These are phyloP conservation scores for Cyclotella baltica DNA, from an alignment of 108 stramenopile species.

Conservation along the genomic window DNA sequence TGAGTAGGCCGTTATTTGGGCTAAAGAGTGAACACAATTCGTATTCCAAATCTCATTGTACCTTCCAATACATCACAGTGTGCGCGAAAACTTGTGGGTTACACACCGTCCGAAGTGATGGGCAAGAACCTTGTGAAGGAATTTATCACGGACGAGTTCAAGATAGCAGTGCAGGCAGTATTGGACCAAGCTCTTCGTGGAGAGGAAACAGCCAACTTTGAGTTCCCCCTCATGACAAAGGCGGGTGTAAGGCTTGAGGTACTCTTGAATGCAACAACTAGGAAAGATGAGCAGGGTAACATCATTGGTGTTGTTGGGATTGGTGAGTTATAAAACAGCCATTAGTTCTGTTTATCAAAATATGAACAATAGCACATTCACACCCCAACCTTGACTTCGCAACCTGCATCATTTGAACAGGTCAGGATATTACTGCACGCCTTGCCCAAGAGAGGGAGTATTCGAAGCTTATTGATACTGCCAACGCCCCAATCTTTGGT, in stretches of 20 bases:
- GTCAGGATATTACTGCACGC: conserved; percentile 60
- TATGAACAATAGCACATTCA: not conserved
- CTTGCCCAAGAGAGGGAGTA: conserved; percentile 51
- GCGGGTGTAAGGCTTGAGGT: conserved; percentile 48
- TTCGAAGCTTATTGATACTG: conserved; percentile 68
- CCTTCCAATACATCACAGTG: too few species aligned
- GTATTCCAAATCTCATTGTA: too few species aligned
- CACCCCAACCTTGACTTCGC: not conserved
- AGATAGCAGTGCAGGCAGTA: conserved; percentile 34
- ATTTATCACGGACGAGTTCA: conserved; percentile 41
- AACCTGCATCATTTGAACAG: too few species aligned
- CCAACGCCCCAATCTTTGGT: conserved; percentile 82
- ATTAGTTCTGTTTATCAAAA: not conserved
- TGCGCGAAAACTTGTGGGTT: conserved; percentile 61
- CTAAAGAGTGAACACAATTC: too few species aligned
- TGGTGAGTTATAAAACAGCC: too few species aligned
- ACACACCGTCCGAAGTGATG: conserved; percentile 57
- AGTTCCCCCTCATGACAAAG: conserved; percentile 61
- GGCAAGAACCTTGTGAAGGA: conserved; percentile 49
- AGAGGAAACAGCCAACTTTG: conserved; percentile 61
- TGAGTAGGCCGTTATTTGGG: too few species aligned
- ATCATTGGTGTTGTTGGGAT: conserved; percentile 66
- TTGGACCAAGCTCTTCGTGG: conserved; percentile 53
- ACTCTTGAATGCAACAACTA: conserved; percentile 50
- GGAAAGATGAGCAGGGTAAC: conserved; percentile 38